Percentiles rank a stretch among this genome's conserved stretches.
phyloP scores from a whole-genome alignment of 2,329 filamentous ascomycete species.

The Elsinoe ampelina region DNA sequence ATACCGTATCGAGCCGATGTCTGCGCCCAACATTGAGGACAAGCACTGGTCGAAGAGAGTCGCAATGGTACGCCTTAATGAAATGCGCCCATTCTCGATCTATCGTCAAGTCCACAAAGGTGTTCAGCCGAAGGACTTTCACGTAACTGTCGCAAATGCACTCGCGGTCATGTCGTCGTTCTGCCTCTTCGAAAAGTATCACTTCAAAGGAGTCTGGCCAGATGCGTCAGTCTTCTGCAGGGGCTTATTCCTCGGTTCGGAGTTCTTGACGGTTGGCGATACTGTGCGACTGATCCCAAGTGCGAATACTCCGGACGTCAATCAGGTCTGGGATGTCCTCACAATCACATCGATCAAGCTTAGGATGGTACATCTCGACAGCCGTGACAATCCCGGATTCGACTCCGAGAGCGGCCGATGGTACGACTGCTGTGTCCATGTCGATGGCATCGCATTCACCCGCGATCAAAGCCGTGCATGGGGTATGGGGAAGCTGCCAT shows the following conservation, averaged over 20 bases:
- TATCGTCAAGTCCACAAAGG: slow-evolving; percentile 43
- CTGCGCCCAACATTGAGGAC: slow-evolving; percentile 37
- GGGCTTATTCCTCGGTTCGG: slow-evolving; percentile 48
- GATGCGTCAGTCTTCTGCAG: slow-evolving; percentile 43
- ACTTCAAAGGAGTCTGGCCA: slow-evolving; percentile 47
- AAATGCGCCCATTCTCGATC: slow-evolving; percentile 46
- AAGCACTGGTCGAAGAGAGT: slow-evolving; percentile 47
- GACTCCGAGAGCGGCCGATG: slow-evolving; percentile 30
- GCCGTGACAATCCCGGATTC: slow-evolving; percentile 38
- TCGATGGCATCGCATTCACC: slow-evolving; percentile 44
- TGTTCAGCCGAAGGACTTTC: slow-evolving; percentile 33
- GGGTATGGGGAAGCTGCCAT: slow-evolving; percentile 24
- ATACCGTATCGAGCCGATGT: slow-evolving; percentile 49
- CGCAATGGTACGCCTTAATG: slow-evolving; percentile 45
- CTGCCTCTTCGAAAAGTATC: slow-evolving; percentile 43
- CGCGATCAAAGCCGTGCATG: slow-evolving; percentile 26
- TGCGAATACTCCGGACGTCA: slow-evolving; percentile 8
- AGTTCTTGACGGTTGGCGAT: slow-evolving; percentile 47
- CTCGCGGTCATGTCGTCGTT: slow-evolving; percentile 45
- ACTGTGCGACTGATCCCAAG: slow-evolving; percentile 40
- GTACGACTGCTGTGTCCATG: slow-evolving; percentile 28
- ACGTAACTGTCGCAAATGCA: slow-evolving; percentile 47
- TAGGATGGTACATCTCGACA: slow-evolving; percentile 39
- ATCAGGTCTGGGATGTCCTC: slow-evolving; percentile 42
- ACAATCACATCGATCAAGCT: slow-evolving; percentile 46